Evolutionary conservation across 352 stramenopile genomes (phyloP), one percentile per base, ranked within the genome.

Genomic region (Phytophthora hybrid): DNA sequence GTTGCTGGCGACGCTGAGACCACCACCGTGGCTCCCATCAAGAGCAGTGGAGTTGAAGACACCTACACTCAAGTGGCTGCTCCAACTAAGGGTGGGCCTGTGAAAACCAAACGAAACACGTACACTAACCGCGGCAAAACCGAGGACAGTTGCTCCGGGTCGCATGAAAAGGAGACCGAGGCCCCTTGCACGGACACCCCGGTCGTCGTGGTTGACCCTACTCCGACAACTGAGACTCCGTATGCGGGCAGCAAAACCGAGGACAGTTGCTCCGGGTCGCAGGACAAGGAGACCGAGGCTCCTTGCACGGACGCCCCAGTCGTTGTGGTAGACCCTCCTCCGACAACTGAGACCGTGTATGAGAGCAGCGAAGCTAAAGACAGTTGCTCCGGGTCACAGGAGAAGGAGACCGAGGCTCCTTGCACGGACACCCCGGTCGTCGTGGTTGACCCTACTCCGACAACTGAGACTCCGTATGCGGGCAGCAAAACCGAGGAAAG

Each of bases 211-310:
- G 64, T 65, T 10, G 54, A 64, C 32, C 54, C 41, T 5, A 21
- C n/a, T 7, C 29, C 59, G n/a, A 31, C 56, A n/a, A 63, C 34
- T 26, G 62, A 69, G 11, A 55, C 61, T 7, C 52, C 26, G n/a
- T 59, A 74, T 23, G 54, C 61, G 4, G 21, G 23, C 3, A 63
- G 69, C 60, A 52, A 21, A 41, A 64, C 63, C 23, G 54, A 71
- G 49, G 49, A 5, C 49, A 56, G 49, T 26, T 55, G 34, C 53
- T 34, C 23, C 23, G 23, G 23, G 23, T 26, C 23, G 23, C 23
- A 26, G 23, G 23, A 26, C 23, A 26, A 26, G 23, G 23, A 26
- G 23, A 26, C 23, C 23, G 23, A 26, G 23, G 23, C 23, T 26
- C 23, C 23, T 26, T 26, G 23, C 23, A 26, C 23, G 23, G 23